These are phyloP conservation scores for Apiospora marii DNA, from an alignment of 2,329 filamentous ascomycete species.

Conservation along the genomic window DNA sequence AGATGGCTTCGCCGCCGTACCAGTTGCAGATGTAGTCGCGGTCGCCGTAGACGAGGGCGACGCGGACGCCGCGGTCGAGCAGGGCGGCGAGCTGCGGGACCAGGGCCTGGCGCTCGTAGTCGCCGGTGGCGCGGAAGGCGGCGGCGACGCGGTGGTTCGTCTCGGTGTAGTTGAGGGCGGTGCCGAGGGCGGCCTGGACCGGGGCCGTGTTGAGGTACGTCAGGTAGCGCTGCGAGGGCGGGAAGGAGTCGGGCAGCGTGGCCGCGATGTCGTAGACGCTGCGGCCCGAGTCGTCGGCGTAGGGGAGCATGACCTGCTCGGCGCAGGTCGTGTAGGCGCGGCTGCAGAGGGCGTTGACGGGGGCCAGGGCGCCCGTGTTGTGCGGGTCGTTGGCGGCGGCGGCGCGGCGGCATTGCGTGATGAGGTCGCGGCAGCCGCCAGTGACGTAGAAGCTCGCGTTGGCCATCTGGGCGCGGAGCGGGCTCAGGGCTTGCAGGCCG, in stretches of 20 bases:
- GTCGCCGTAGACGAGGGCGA: constrained; percentile 51
- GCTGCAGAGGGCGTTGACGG: constrained; percentile 65
- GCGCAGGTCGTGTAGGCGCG: constrained; percentile 58
- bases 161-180: constrained; percentile 66
- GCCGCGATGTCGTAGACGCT: constrained; percentile 48
- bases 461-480: constrained; percentile 55
- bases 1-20: constrained; percentile 40
- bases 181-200: constrained; percentile 64
- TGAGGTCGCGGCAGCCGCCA: constrained; percentile 44
- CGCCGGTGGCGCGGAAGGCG: constrained; percentile 64
- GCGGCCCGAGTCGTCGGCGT: constrained; percentile 58
- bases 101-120: constrained; percentile 48
- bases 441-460: constrained; percentile 53
- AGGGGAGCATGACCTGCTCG: constrained; percentile 62
- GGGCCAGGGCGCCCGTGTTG: constrained; percentile 59
- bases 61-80: constrained; percentile 32
- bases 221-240: constrained; percentile 53
- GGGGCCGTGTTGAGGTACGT: constrained; percentile 62
- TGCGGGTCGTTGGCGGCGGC: constrained; percentile 60
- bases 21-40: constrained; percentile 46
- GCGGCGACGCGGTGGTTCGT: constrained; percentile 54
- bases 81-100: constrained; percentile 37
- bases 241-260: constrained; percentile 50
- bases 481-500: constrained; percentile 64
- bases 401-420: constrained; percentile 45